Evolutionary conservation across 164 flowering plant species (phyloP).

Genomic region (Protea cynaroides): DNA sequence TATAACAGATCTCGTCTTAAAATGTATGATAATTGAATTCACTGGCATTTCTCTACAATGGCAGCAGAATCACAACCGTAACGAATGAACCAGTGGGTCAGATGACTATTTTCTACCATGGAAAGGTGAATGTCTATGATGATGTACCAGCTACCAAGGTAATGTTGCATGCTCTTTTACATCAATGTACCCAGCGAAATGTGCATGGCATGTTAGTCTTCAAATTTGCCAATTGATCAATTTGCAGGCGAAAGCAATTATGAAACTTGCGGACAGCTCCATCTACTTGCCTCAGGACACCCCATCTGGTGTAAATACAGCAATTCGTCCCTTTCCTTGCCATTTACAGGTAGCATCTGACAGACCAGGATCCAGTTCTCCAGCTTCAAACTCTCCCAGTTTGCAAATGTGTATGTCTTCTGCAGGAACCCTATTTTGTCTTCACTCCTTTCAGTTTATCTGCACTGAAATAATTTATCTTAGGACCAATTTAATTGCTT

Average conservation of each 20-base stretch:
- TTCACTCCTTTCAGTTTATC: conserved; percentile 19
- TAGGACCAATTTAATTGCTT: conserved; percentile 16
- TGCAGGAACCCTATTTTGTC: conserved; percentile 15
- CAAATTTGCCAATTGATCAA: conserved; percentile 13
- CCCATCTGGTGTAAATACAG: conserved; percentile 17
- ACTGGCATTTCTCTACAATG: not conserved
- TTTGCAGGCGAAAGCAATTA: conserved; percentile 58
- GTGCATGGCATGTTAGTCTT: conserved; percentile 11
- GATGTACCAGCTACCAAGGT: conserved; percentile 66
- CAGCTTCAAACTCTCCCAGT: conserved; percentile 55
- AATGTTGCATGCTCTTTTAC: conserved; percentile 17
- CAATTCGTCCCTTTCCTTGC: conserved; percentile 21
- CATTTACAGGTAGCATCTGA: conserved; percentile 15
- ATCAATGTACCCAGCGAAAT: conserved; percentile 14
- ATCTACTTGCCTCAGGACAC: conserved; percentile 29
- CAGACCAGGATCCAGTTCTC: conserved; percentile 30
- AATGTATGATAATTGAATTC: not conserved
- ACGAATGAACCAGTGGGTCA: conserved; percentile 33
- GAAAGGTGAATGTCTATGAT: conserved; percentile 82
- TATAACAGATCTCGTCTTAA: not conserved
- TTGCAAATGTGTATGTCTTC: conserved; percentile 26
- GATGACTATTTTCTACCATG: conserved; percentile 80
- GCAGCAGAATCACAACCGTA: conserved; percentile 30
- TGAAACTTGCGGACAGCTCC: conserved; percentile 69
- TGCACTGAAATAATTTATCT: conserved; percentile 11